phyloP scores from a whole-genome alignment of 148 eudicot species.

The Chenopodium quinoa region DNA sequence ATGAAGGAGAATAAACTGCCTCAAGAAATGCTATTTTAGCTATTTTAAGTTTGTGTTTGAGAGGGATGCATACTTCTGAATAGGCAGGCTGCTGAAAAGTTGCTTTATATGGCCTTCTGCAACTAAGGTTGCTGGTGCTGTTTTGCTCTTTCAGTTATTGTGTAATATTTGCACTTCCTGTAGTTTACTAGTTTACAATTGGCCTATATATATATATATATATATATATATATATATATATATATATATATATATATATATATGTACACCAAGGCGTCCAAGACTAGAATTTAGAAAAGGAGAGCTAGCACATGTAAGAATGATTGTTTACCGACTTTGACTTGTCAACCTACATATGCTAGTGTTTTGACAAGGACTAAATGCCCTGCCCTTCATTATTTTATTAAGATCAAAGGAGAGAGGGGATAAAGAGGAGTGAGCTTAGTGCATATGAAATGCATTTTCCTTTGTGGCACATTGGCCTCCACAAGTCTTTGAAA shows the following conservation, averaged over 20 bases:
- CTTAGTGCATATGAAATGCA: not conserved
- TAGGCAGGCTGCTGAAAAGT: not conserved
- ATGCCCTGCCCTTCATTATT: not conserved
- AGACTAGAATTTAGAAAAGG: not conserved
- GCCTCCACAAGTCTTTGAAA: not conserved
- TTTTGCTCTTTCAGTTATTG: not conserved
- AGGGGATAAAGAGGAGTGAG: not conserved
- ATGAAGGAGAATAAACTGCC: not conserved
- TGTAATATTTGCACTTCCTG: not conserved
- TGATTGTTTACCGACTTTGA: not conserved
- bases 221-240: too few species aligned
- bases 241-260: too few species aligned
- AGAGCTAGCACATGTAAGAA: not conserved
- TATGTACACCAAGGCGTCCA: not conserved
- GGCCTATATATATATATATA: too few species aligned
- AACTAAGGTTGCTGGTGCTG: not conserved
- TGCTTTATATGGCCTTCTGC: not conserved
- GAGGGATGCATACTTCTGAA: not conserved
- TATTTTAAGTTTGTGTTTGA: not conserved
- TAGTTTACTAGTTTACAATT: not conserved
- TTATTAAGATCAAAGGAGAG: not conserved
- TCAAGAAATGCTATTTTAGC: not conserved
- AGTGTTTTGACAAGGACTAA: not conserved
- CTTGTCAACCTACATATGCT: too few species aligned
- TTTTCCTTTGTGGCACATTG: not conserved